Evolutionary conservation across 2,329 filamentous ascomycete genomes (phyloP), one percentile per base, ranked within the genome.

Genomic region (Diaporthe aspalathi): DNA sequence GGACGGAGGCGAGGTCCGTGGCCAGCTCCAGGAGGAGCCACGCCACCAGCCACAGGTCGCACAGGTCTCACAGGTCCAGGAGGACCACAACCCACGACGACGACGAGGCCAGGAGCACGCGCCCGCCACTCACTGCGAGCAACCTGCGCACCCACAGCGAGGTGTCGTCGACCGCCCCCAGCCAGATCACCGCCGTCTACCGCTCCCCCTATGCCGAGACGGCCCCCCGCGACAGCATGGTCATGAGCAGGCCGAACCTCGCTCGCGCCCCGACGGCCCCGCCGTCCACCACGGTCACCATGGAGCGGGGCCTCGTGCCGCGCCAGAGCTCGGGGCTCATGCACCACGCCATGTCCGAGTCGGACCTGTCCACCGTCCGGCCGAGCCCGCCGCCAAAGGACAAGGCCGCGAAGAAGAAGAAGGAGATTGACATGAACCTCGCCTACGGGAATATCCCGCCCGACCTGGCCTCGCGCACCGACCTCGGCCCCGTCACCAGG

Each of bases 381-480:
- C 60, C 60, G 17, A 24, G 35, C 4, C n/a, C 20, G 14, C 68
- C 49, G 12, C n/a, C 29, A 3, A 50, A 56, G 22, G 40, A 49
- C 14, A 65, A 45, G 35, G 32, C 32, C 5, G 5, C 5, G 24
- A 76, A 76, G 73, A 77, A 76, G 72, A 74, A 77, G 54, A 84
- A 87, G 75, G 85, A 90, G 69, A 91, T 97, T 76, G 95, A 98
- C 78, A 94, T 97, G 93, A 88, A 97, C 79, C 86, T 98, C 9
- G 95, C 95, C 9, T 98, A 98, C 77, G 95, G 95, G 72, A 91
- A 93, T 67, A 85, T 96, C 0, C 93, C 93, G 1, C 90, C 93
- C 70, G 89, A 94, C 76, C 81, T 94, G 82, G 79, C 83, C 78
- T 68, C 81, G 80, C 79, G 84, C 75, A 76, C 84, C 77, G 83